Conservation (phyloP, 306 rosid species). For the Astragalus glycyphyllos region DNA sequence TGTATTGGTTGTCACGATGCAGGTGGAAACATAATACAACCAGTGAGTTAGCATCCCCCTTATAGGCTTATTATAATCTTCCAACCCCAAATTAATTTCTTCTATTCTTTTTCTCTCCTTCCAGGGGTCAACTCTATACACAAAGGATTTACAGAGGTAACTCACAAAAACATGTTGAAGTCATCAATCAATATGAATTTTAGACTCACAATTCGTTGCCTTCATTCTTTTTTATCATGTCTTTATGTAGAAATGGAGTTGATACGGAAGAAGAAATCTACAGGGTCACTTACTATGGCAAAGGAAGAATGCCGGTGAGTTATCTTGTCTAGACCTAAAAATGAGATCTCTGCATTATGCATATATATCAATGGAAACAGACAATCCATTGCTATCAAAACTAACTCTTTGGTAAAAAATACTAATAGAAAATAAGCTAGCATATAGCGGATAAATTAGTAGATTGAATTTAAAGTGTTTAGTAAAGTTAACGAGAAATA, state of each 20-base stretch:
- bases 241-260: constrained; percentile 72
- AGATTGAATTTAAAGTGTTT: no score
- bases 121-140: constrained; percentile 81
- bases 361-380: background rate
- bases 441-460: no score
- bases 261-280: constrained; percentile 82
- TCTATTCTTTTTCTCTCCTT: constrained; percentile 17
- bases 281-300: constrained; percentile 79
- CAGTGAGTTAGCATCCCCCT: constrained; percentile 63
- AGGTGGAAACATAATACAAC: constrained; percentile 92
- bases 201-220: background rate
- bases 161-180: constrained; percentile 3
- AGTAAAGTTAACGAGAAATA: no score
- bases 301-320: constrained; percentile 92
- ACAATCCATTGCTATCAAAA: no score
- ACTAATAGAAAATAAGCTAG: no score
- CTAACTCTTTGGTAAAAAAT: no score
- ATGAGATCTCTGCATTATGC: background rate
- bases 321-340: background rate
- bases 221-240: background rate
- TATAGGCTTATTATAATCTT: constrained; percentile 1
- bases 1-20: constrained; percentile 93
- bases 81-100: background rate
- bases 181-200: constrained; percentile 1
- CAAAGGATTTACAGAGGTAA: constrained; percentile 85